Conservation (phyloP, 2,329 filamentous ascomycete species). For the Chaetothyriales sp. region DNA sequence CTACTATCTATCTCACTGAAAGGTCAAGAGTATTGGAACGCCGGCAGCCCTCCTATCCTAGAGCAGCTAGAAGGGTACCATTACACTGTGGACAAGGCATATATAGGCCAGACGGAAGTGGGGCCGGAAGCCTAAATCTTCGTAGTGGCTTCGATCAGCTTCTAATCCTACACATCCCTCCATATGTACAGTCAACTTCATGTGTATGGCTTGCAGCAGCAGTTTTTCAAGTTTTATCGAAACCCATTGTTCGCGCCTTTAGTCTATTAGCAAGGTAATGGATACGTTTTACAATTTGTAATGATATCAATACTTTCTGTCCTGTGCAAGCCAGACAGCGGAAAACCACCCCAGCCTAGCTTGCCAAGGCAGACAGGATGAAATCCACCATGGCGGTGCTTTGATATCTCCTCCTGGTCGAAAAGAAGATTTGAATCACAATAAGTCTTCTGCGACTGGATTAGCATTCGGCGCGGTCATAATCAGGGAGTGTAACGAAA, state of each 20-base stretch:
- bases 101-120: too few relatives aligned
- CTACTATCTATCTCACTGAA: too few relatives aligned
- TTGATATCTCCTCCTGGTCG: constrained; percentile 1
- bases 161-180: too few relatives aligned
- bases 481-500: too few relatives aligned
- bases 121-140: too few relatives aligned
- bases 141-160: too few relatives aligned
- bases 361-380: constrained; percentile 26
- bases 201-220: constrained; percentile 8
- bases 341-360: constrained; percentile 25
- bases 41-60: too few relatives aligned
- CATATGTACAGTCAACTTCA: constrained; percentile 5
- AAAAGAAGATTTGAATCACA: neutral
- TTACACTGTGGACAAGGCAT: too few relatives aligned
- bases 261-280: constrained; percentile 1
- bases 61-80: too few relatives aligned
- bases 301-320: constrained; percentile 4
- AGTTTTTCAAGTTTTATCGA: constrained; percentile 5
- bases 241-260: constrained; percentile 4
- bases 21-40: too few relatives aligned
- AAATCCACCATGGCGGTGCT: constrained; percentile 39
- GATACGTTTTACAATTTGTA: too few relatives aligned
- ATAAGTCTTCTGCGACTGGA: neutral
- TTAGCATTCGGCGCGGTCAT: too few relatives aligned
- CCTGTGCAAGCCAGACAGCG: constrained; percentile 25